A percentile compares a stretch with the other conserved stretches of the same genome.
phyloP scores from a whole-genome alignment of 495 filamentous ascomycete species.

The Hypoxylon subgilvum region DNA sequence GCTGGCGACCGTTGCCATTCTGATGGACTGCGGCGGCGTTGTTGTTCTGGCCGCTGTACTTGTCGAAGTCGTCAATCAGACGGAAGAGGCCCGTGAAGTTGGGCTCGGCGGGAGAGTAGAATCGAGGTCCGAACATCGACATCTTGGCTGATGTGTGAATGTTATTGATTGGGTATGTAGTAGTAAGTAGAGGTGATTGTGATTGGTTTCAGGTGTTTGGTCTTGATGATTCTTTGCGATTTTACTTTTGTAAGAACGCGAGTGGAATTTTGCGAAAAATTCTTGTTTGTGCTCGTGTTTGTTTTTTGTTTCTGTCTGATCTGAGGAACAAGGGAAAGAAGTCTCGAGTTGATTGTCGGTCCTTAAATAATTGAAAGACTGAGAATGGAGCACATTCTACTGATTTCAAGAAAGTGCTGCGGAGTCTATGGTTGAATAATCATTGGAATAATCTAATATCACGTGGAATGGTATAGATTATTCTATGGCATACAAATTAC shows the following conservation, averaged over 20 bases:
- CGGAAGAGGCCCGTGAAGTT: slow-evolving; percentile 74
- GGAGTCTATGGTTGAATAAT: slow-evolving; percentile 11
- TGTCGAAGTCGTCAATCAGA: slow-evolving; percentile 76
- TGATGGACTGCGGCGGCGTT: slow-evolving; percentile 12
- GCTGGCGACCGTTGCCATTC: slow-evolving; percentile 34
- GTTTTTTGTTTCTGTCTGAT: slow-evolving; percentile 34
- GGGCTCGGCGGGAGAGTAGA: slow-evolving; percentile 51
- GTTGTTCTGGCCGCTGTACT: slow-evolving; percentile 47
- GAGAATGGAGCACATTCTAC: slow-evolving; percentile 21
- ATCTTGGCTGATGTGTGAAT: slow-evolving; percentile 53
- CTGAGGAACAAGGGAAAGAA: slow-evolving; percentile 26
- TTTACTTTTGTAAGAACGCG: slow-evolving; percentile 22
- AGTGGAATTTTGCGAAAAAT: slow-evolving; percentile 21
- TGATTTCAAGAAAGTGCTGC: slow-evolving; percentile 29
- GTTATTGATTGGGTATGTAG: slow-evolving; percentile 21
- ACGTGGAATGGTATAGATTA: slow-evolving; percentile 33
- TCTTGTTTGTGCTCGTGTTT: slow-evolving; percentile 6
- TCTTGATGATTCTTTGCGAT: slow-evolving; percentile 15
- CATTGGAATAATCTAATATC: slow-evolving; percentile 15
- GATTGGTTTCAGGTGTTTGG: slow-evolving; percentile 15
- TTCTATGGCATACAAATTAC: slow-evolving; percentile 20
- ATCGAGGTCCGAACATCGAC: slow-evolving; percentile 67
- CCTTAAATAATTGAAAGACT: slow-evolving; percentile 36
- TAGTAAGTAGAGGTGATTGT: too few species aligned
- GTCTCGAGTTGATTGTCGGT: slow-evolving; percentile 18